Percentiles rank a stretch among this genome's conserved stretches.
These are phyloP conservation scores for Lagenidium sp. DNA, from an alignment of 352 stramenopile species.

Conservation along the genomic window DNA sequence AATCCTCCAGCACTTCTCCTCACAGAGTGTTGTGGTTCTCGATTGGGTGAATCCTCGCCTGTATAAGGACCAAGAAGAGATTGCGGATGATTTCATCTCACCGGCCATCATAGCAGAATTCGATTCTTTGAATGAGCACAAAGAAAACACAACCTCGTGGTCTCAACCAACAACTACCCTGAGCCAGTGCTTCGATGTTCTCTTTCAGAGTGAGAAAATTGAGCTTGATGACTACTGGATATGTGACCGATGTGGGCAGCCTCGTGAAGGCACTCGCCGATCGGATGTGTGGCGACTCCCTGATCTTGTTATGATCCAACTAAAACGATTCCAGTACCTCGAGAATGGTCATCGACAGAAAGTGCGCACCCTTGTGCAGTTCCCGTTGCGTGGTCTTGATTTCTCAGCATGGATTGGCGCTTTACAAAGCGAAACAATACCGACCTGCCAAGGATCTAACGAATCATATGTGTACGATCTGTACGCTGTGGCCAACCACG, in stretches of 20 bases:
- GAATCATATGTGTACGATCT: conserved; percentile 84
- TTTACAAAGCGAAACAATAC: conserved; percentile 9
- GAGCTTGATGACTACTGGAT: conserved; percentile 66
- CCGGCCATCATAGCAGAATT: conserved; percentile 16
- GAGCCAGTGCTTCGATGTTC: conserved; percentile 66
- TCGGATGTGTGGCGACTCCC: conserved; percentile 68
- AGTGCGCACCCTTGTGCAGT: conserved; percentile 70
- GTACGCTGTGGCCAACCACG: conserved; percentile 97
- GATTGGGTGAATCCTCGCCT: conserved; percentile 66
- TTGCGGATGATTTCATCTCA: too few relatives aligned
- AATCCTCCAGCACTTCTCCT: conserved; percentile 65
- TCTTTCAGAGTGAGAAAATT: conserved; percentile 65
- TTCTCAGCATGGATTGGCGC: conserved; percentile 68
- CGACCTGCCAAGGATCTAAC: conserved; percentile 3
- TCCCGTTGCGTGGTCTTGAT: conserved; percentile 66
- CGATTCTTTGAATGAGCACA: conserved; percentile 9
- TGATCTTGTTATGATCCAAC: conserved; percentile 81
- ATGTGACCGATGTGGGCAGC: conserved; percentile 57
- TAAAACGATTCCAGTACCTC: conserved; percentile 87
- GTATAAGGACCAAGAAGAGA: too few relatives aligned
- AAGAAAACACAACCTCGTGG: conserved; percentile 3
- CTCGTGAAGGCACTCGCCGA: conserved; percentile 40
- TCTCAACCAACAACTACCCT: too few relatives aligned
- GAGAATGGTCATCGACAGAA: conserved; percentile 82
- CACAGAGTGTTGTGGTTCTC: conserved; percentile 66